Evolutionary conservation across 768 basidiomycete genomes (phyloP).

Genomic region (Leccinum imitatum): DNA sequence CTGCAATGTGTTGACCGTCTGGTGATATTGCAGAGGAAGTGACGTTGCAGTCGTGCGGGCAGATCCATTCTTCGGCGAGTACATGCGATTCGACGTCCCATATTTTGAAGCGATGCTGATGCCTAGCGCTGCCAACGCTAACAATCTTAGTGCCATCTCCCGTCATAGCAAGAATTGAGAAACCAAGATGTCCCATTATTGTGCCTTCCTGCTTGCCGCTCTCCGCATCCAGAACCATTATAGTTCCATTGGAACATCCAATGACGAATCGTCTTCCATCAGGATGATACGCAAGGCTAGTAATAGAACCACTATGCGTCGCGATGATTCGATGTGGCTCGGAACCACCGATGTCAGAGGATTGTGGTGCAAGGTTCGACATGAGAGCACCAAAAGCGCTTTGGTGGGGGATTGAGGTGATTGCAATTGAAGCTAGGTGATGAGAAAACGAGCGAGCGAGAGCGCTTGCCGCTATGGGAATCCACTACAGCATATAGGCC

Average conservation of each 20-base stretch:
- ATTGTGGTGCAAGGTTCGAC: background rate
- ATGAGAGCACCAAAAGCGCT: background rate
- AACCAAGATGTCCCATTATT: background rate
- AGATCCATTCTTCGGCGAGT: background rate
- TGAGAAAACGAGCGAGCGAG: background rate
- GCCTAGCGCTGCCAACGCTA: background rate
- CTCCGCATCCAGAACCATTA: background rate
- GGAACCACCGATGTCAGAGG: background rate
- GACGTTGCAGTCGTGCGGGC: accelerated
- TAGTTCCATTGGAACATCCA: background rate
- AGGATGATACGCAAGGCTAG: background rate
- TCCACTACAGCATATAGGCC: no score
- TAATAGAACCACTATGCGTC: background rate
- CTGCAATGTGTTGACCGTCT: no score
- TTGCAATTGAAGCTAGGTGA: background rate
- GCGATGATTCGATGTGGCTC: background rate
- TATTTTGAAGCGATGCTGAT: background rate
- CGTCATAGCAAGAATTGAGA: background rate
- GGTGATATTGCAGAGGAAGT: background rate
- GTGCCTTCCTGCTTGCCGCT: background rate
- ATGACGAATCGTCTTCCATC: background rate
- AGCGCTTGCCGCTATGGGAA: background rate
- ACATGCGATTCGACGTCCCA: background rate
- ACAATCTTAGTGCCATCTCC: background rate
- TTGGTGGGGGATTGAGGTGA: background rate